Evolutionary conservation across 1,284 basidiomycete genomes (phyloP), one percentile per base, ranked within the genome.

Genomic region (Cystobasidiaceae sp.): DNA sequence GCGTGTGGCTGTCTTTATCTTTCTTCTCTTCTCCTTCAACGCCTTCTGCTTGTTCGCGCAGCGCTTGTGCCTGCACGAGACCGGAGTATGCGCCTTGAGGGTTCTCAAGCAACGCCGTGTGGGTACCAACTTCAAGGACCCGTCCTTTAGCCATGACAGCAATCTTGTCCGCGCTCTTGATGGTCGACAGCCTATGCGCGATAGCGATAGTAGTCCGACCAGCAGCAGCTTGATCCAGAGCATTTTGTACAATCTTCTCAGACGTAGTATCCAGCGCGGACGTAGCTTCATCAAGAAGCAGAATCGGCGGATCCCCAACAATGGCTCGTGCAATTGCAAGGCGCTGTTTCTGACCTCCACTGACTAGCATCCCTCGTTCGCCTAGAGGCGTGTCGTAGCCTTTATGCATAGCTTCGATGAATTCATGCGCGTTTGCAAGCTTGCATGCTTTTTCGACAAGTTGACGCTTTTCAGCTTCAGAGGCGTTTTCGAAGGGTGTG

Each of bases 191-290:
- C 6, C 77, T 60, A 58, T 78, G 77, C 0, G 77, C 77, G 43
- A 81, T 78, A 52, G 77, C 77, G 61, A 81, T 78, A 23, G 78
- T 80, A 0, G 80, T 82, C 37, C 78, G 75, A 30, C 81, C 82
- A 32, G 84, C 82, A 9, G 90, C 82, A 61, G 93, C 93, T 78
- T 91, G 92, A 76, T 97, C 93, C 54, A 98, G 79, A 13, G 93
- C 94, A 74, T 94, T 87, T 78, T 96, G 93, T 0, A 98, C 94
- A 65, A 97, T 82, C 54, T 89, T 88, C 77, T 98, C 94, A 25
- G 70, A 73, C 13, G 73, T 71, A 1, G 71, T 72, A 64, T 78
- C 77, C 23, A 78, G 70, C 0, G 77, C 77, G 0, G 71, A 73
- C 0, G 76, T 77, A 15, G 69, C 48, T 54, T 74, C 89, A 71